Base-by-base conservation (phyloP, 805 yeast genomes). In the Clavispora santaluciae region DNA sequence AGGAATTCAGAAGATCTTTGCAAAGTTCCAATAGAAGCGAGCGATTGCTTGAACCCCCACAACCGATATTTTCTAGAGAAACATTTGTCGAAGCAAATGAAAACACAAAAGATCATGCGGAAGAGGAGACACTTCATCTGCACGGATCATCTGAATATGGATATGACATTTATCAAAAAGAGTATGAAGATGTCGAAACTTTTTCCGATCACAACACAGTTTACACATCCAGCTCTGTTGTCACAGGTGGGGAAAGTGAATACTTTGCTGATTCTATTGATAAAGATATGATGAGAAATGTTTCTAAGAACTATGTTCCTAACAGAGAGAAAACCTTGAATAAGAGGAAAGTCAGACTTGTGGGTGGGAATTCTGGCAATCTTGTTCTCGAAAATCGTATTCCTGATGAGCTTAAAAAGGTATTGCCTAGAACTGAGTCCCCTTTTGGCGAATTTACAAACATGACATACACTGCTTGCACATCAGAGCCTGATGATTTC, bases 381-480 rank as follows among this genome's bases (percentile, higher is more conserved):
- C 76, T 93, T 59, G 88, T 90, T 10, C 72, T 93, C 41, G 97
- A 93, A 59, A 91, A 95, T 54, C 96, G 98, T 3, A 83, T 93
- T 36, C 98, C 99, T 11, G 81, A 89, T 18, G 93, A 90, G 46
- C 72, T 93, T 43, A 79, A 82, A 51, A 81, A 85, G 46, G 90
- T 89, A 49, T 66, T 95, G 41, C 95, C 97, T 4, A 73, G 88
- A 53, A 79, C 93, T 36, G 95, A 87, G 49, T 66, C 72, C 2
- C 72, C 72, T 1, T 82, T 83, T 48, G 96, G 93, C 41, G 99
- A 93, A 62, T 93, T 88, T 60, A 82, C 93, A 12, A 87, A 87
- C 64, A 90, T 93, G 97, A 81, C 96, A 50, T 93, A 93, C 62
- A 87, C 98, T 0, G 99, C 99, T 0, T 90, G 95, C 57, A 93